Evolutionary conservation across 2,329 filamentous ascomycete species (phyloP).

Genomic region (Trichoderma citrinoviride): DNA sequence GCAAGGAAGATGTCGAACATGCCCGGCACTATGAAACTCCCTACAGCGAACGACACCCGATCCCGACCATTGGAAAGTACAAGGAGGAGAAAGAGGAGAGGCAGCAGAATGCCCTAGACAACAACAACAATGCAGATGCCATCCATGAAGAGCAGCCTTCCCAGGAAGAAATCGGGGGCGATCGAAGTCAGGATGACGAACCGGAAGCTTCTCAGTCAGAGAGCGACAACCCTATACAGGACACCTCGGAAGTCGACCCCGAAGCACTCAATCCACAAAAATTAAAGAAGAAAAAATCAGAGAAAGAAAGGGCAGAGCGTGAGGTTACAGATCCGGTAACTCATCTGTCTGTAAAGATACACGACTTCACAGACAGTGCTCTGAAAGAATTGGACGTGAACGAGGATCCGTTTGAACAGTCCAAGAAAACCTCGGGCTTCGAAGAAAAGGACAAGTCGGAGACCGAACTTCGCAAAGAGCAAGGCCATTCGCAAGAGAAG

Average conservation of each 20-base stretch:
- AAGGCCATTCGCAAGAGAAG: slow-evolving; percentile 36
- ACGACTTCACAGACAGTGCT: slow-evolving; percentile 65
- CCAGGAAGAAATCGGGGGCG: slow-evolving; percentile 17
- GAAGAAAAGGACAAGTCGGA: slow-evolving; percentile 41
- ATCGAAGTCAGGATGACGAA: not conserved
- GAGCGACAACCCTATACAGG: slow-evolving; percentile 26
- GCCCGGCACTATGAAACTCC: slow-evolving; percentile 40
- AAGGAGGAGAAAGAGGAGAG: slow-evolving; percentile 46
- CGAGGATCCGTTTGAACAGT: slow-evolving; percentile 35
- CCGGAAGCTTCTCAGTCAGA: slow-evolving; percentile 4
- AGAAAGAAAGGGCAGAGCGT: slow-evolving; percentile 49
- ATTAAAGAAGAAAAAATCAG: slow-evolving; percentile 47
- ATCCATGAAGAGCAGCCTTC: slow-evolving; percentile 21
- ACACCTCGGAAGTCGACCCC: slow-evolving; percentile 39
- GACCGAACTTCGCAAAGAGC: slow-evolving; percentile 39
- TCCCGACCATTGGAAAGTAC: slow-evolving; percentile 51
- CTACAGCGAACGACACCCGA: slow-evolving; percentile 43
- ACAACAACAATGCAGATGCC: slow-evolving; percentile 28
- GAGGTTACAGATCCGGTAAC: slow-evolving; percentile 72
- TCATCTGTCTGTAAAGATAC: slow-evolving; percentile 65
- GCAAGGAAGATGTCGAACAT: slow-evolving; percentile 39
- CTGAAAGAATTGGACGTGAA: slow-evolving; percentile 41
- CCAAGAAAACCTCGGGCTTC: slow-evolving; percentile 39
- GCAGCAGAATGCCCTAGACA: slow-evolving; percentile 39
- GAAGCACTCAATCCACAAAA: slow-evolving; percentile 44